phyloP scores from a whole-genome alignment of 495 filamentous ascomycete genomes.

The Mytilinidion resinicola region DNA sequence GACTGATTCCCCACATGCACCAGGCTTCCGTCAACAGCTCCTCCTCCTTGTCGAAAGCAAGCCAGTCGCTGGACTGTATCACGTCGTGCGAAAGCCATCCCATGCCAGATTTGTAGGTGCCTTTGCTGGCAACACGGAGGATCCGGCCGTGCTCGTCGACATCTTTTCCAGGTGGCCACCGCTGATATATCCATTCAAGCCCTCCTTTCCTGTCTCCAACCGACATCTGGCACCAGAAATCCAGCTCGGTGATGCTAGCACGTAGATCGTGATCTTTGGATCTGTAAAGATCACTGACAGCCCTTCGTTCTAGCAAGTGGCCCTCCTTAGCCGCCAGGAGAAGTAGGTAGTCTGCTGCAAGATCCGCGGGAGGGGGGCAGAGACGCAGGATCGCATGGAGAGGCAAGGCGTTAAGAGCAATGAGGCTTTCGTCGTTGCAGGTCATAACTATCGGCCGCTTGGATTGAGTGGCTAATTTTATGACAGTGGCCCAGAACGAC shows the following conservation, averaged over 20 bases:
- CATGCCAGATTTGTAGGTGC: constrained; percentile 72
- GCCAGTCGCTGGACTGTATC: constrained; percentile 5
- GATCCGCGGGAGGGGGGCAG: constrained; percentile 55
- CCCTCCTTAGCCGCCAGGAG: constrained; percentile 86
- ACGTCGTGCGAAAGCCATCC: constrained; percentile 59
- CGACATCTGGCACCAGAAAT: constrained; percentile 95
- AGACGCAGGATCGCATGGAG: constrained; percentile 87
- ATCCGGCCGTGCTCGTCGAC: constrained; percentile 57
- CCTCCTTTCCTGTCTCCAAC: constrained; percentile 85
- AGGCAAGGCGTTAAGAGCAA: constrained; percentile 63
- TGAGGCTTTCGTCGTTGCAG: constrained; percentile 76
- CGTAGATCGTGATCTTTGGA: constrained; percentile 66
- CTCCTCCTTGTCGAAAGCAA: constrained; percentile 38
- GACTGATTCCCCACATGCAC: constrained; percentile 53
- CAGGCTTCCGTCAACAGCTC: constrained; percentile 50
- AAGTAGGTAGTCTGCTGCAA: constrained; percentile 73
- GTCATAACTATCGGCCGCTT: constrained; percentile 91
- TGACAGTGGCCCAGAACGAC: constrained; percentile 82
- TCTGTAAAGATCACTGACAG: constrained; percentile 62
- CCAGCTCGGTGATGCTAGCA: constrained; percentile 74
- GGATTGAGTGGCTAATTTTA: constrained; percentile 70
- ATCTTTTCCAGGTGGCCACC: constrained; percentile 65
- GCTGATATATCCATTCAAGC: constrained; percentile 79
- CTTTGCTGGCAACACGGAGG: constrained; percentile 75
- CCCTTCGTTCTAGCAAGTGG: constrained; percentile 64